phyloP scores from a whole-genome alignment of 2,329 filamentous ascomycete genomes.

The Arthroderma sp. region DNA sequence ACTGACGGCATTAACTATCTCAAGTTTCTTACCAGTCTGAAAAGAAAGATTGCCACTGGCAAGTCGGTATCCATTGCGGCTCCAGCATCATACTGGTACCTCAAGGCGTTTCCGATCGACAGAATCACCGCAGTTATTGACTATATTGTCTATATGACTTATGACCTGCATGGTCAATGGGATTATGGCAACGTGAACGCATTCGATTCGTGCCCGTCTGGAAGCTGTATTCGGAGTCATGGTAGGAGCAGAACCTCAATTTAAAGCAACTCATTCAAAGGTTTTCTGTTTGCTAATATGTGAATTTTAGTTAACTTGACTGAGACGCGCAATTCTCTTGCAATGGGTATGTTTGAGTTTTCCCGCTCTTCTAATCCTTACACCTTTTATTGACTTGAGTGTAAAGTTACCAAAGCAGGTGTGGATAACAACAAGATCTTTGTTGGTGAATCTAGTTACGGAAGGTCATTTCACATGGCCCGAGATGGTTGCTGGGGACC shows the following conservation, averaged over 20 bases:
- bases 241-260: not conserved
- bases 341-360: constrained; percentile 18
- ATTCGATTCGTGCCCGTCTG: constrained; percentile 14
- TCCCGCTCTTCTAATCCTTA: not conserved
- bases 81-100: constrained; percentile 20
- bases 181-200: constrained; percentile 11
- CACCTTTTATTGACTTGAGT: constrained; percentile 10
- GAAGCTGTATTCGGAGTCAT: constrained; percentile 23
- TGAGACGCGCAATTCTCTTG: constrained; percentile 22
- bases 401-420: constrained; percentile 25
- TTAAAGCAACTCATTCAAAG: no score
- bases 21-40: constrained; percentile 16
- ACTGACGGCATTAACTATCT: constrained; percentile 23
- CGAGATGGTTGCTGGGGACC: constrained; percentile 14
- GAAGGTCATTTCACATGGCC: constrained; percentile 24
- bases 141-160: constrained; percentile 26
- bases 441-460: constrained; percentile 25
- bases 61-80: constrained; percentile 16
- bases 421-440: constrained; percentile 21
- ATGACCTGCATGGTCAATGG: constrained; percentile 20
- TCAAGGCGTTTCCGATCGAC: constrained; percentile 16
- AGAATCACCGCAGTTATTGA: constrained; percentile 16
- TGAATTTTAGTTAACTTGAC: constrained; percentile 23
- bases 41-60: constrained; percentile 6
- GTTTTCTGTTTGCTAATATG: no score